Evolutionary conservation across 345 rosid genomes (phyloP), one percentile per base, ranked within the genome.

Genomic region (Eucalyptus sp.): DNA sequence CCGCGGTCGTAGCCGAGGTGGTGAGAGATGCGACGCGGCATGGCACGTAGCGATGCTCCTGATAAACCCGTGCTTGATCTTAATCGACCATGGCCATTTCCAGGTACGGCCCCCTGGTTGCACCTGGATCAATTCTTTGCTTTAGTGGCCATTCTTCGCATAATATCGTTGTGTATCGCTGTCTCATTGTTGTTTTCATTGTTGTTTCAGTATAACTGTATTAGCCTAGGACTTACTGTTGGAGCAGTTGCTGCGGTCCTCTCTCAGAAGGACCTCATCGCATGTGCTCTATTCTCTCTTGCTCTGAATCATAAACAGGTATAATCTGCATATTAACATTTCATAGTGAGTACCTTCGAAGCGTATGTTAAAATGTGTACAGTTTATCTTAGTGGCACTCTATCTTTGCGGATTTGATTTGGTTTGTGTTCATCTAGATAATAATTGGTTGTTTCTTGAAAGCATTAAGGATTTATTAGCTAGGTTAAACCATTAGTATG

Each of bases 301-400:
- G 97, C 99, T 90, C 98, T 98, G 92, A 96, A 95, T 90, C 99
- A 98, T 92, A 96, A 98, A 92, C 98, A 98, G 98, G 99, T 97
- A 58, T 31, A 31, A 76, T 37, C 48, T 6, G 27, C 27, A 18
- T 76, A 37, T 37, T 76, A 20, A 76, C 46, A 76, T 37, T 76
- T 37, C 27, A 7, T 37, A 76, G 46, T 8, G 46, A 37, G 15
- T 76, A 76, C 46, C 83, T 37, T 37, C 27, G 2, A 44, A 71
- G 27, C 33, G 44, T 68, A 33, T 68, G 24, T 68, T 68, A 68
- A 68, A 66, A 17, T 68, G 87, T 37, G 37, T 46, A 50, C 49
- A 13, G 17, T 43, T 31, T 29, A 15, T 44, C 37, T 52, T 68
- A 52, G 49, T 37, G 50, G 20, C 44, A 29, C 29, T 13, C 33